A percentile compares a stretch with the other conserved stretches of the same genome.
Conservation (phyloP, 352 stramenopile species). For the Phytophthora cajani region DNA sequence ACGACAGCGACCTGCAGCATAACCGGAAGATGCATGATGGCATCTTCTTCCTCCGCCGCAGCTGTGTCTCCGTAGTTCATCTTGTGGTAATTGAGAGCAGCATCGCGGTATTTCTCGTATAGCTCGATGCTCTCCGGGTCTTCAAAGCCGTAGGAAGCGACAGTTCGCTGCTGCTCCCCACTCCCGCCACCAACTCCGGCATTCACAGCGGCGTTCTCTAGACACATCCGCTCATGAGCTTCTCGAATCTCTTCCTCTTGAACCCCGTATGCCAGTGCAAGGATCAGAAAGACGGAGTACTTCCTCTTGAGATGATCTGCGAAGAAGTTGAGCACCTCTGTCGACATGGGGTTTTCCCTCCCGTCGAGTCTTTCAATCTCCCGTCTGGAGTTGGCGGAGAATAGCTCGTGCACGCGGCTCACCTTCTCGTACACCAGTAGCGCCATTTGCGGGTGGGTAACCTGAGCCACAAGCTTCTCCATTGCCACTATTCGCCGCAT, state of each 20-base stretch:
- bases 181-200: constrained; percentile 78
- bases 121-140: constrained; percentile 78
- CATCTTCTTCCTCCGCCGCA: constrained; percentile 86
- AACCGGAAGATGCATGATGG: constrained; percentile 90
- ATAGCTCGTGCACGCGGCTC: constrained; percentile 87
- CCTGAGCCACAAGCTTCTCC: constrained; percentile 84
- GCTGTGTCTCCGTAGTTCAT: constrained; percentile 87
- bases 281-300: constrained; percentile 88
- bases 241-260: constrained; percentile 82
- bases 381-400: constrained; percentile 76
- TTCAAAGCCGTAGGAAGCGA: constrained; percentile 75
- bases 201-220: constrained; percentile 74
- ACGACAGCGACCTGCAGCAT: constrained; percentile 86
- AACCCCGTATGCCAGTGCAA: constrained; percentile 79
- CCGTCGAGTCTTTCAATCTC: constrained; percentile 71
- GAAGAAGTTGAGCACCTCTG: constrained; percentile 85
- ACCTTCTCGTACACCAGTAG: constrained; percentile 90
- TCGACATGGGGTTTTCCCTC: constrained; percentile 47
- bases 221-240: constrained; percentile 84
- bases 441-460: constrained; percentile 82
- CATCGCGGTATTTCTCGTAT: constrained; percentile 88
- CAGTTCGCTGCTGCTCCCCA: constrained; percentile 56
- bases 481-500: constrained; percentile 84
- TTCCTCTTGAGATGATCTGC: constrained; percentile 87
- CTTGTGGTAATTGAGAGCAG: constrained; percentile 81